Conservation (phyloP, 1,284 basidiomycete species). For the Cystobasidiaceae sp. region DNA sequence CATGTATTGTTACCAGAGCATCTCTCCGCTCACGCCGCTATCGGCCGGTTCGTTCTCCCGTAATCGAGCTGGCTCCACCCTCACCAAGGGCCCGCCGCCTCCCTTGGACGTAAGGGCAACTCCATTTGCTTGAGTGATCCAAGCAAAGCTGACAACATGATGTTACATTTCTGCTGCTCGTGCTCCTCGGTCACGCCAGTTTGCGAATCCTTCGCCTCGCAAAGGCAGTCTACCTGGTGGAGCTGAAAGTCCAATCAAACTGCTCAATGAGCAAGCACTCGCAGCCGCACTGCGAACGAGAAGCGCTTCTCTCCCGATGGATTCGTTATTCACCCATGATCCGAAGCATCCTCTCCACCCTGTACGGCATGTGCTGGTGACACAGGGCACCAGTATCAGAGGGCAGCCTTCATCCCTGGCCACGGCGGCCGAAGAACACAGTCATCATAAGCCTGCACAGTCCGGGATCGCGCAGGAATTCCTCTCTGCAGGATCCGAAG, state of each 20-base stretch:
- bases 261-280: not conserved
- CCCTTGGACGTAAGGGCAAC: not conserved
- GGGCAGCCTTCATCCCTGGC: too few species aligned
- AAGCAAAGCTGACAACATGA: not conserved
- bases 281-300: not conserved
- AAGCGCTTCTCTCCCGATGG: slow-evolving; percentile 1
- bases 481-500: too few species aligned
- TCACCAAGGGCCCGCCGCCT: not conserved
- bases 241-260: not conserved
- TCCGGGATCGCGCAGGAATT: too few species aligned
- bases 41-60: not conserved
- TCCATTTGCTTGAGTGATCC: not conserved
- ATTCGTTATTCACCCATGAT: not conserved
- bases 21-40: not conserved
- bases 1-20: not conserved
- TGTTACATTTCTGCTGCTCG: not conserved
- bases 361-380: too few species aligned
- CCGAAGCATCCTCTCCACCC: not conserved
- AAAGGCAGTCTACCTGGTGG: not conserved
- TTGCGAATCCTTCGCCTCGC: not conserved
- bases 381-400: too few species aligned
- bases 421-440: too few species aligned
- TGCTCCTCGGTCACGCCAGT: not conserved
- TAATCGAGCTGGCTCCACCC: not conserved
- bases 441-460: too few species aligned